Evolutionary conservation across 768 basidiomycete genomes (phyloP).

Genomic region (Amylocystis lapponica): DNA sequence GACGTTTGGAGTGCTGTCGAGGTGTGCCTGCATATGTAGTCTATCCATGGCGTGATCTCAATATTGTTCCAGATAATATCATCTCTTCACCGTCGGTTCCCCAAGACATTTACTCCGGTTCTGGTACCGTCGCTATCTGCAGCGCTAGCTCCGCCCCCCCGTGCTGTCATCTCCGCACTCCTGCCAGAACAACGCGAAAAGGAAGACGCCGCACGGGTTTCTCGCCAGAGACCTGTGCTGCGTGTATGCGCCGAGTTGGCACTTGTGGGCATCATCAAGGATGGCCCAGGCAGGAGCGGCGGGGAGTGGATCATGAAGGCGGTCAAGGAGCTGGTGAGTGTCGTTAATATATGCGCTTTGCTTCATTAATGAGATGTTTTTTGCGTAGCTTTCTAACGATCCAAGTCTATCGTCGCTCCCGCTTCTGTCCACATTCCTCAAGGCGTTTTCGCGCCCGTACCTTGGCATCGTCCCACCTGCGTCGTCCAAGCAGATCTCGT

Average conservation of each 20-base stretch:
- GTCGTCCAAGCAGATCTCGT: slow-evolving; percentile 52
- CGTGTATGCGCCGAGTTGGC: slow-evolving; percentile 89
- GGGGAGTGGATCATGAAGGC: slow-evolving; percentile 90
- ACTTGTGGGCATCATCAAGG: slow-evolving; percentile 76
- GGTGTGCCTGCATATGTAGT: no score
- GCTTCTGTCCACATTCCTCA: slow-evolving; percentile 86
- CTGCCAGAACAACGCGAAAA: slow-evolving; percentile 83
- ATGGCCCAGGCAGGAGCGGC: slow-evolving; percentile 62
- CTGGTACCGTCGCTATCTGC: slow-evolving; percentile 55
- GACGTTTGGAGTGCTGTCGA: slow-evolving; percentile 92
- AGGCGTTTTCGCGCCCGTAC: slow-evolving; percentile 84
- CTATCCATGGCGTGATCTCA: slow-evolving; percentile 5
- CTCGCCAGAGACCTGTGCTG: slow-evolving; percentile 79
- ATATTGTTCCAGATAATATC: slow-evolving; percentile 65
- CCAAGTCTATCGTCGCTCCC: slow-evolving; percentile 84
- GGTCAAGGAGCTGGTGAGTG: slow-evolving; percentile 75
- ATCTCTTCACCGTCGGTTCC: slow-evolving; percentile 82
- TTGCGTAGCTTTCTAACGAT: slow-evolving; percentile 74
- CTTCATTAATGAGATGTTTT: slow-evolving; percentile 1
- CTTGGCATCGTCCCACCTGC: slow-evolving; percentile 64
- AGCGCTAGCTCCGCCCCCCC: slow-evolving; percentile 54
- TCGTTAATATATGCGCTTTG: slow-evolving; percentile 2
- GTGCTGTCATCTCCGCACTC: slow-evolving; percentile 48
- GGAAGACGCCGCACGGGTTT: slow-evolving; percentile 76
- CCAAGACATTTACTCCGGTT: slow-evolving; percentile 69